These are phyloP conservation scores for Aureobasidium lini DNA, from an alignment of 2,329 filamentous ascomycete genomes.

Conservation along the genomic window DNA sequence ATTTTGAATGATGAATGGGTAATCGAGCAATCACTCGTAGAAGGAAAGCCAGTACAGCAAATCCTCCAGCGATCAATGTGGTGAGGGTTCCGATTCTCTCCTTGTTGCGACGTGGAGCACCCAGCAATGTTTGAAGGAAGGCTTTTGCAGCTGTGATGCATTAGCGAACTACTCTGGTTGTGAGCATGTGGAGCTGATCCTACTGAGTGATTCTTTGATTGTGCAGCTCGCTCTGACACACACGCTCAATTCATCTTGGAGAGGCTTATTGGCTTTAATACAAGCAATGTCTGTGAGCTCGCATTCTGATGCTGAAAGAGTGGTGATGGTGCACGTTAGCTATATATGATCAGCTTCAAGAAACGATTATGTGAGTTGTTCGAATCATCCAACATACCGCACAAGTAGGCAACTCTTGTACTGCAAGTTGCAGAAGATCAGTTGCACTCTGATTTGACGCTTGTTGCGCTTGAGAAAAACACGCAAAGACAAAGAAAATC, in stretches of 20 bases:
- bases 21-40: background rate
- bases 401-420: background rate
- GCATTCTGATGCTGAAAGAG: slow-evolving; percentile 15
- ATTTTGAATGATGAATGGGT: background rate
- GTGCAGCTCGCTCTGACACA: slow-evolving; percentile 15
- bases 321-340: slow-evolving; percentile 8
- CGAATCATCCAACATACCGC: background rate
- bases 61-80: background rate
- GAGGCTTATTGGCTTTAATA: slow-evolving; percentile 16
- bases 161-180: background rate
- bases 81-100: background rate
- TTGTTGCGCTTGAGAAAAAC: background rate
- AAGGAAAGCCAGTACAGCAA: background rate
- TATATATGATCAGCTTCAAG: background rate
- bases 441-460: background rate
- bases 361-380: background rate
- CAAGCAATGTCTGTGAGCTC: slow-evolving; percentile 19
- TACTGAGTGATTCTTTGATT: background rate
- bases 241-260: slow-evolving; percentile 13
- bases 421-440: slow-evolving; percentile 2
- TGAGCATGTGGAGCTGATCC: background rate
- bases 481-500: slow-evolving; percentile 1
- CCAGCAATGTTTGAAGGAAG: slow-evolving; percentile 11
- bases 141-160: slow-evolving; percentile 11
- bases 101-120: background rate